Percentiles rank a stretch among this genome's conserved stretches.
These are phyloP conservation scores for Podaxis sp. DNA, from an alignment of 768 basidiomycete species.

Conservation along the genomic window DNA sequence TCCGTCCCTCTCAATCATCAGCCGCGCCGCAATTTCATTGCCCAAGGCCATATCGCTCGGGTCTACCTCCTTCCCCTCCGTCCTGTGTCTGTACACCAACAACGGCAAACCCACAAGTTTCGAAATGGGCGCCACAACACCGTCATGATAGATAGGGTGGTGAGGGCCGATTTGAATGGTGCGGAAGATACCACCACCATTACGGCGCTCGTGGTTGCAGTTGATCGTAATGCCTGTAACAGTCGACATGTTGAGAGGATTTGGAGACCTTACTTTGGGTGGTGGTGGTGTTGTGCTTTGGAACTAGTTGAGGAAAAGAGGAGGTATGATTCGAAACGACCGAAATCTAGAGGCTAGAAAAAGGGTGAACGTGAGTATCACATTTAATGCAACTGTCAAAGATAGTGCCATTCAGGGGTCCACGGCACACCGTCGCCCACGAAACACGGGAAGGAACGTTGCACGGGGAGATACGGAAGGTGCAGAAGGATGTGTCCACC, in stretches of 20 bases:
- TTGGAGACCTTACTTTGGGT: not conserved
- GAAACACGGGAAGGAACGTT: not conserved
- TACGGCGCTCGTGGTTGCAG: slow-evolving; percentile 2
- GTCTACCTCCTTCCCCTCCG: not conserved
- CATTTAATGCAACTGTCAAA: not conserved
- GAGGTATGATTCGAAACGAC: not conserved
- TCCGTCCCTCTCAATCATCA: slow-evolving; percentile 3
- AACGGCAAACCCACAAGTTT: slow-evolving; percentile 1
- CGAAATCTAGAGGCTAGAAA: not conserved
- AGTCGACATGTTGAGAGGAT: not conserved
- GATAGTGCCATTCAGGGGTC: not conserved
- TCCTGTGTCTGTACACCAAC: slow-evolving; percentile 3
- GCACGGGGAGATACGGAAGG: not conserved
- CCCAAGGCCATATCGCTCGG: not conserved
- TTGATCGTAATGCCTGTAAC: slow-evolving; percentile 8
- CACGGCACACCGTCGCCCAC: not conserved
- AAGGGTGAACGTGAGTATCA: not conserved
- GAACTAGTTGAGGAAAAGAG: not conserved
- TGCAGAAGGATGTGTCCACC: not conserved
- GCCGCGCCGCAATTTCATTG: slow-evolving; percentile 2
- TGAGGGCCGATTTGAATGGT: not conserved
- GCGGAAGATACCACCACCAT: slow-evolving; percentile 8
- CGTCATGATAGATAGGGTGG: slow-evolving; percentile 2
- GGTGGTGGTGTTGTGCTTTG: not conserved
- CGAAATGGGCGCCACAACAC: not conserved